Base-by-base conservation (phyloP, 768 basidiomycete species). In the Lentinula detonsa region DNA sequence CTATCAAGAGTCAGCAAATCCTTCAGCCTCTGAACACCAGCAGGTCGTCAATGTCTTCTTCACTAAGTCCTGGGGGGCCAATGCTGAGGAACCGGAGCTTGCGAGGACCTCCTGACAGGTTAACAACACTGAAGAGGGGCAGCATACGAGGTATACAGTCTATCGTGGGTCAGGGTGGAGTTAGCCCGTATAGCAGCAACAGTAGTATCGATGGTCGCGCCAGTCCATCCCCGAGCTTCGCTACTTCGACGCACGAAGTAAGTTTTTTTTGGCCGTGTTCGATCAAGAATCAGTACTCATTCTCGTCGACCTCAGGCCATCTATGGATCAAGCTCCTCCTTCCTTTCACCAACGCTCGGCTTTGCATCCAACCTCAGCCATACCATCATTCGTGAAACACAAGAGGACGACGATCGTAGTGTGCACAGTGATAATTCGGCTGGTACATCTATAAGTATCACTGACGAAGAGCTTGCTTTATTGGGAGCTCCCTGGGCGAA, bases 401-500 rank as follows among this genome's bases (percentile, higher is more conserved):
- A 93, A 62, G 95, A 98, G 72, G 93, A 93, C 65, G 93, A 95
- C 66, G 82, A 84, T 59, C 84, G 83, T 56, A 92, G 91, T 64
- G 68, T 84, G 21, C 76, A 79, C 39, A 92, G 88, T 70, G 80
- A 81, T 18, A 82, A 78, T 42, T 85, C 91, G 4, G 74, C 70
- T 33, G 87, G 88, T 31, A 90, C 88, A 1, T 85, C 81, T 37
- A 88, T 91, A 66, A 93, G 93, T 56, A 93, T 98, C 62, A 86
- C 90, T 6, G 96, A 98, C 67, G 97, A 98, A 72, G 94, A 97
- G 74, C 80, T 99, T 11, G 96, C 96, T 1, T 77, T 98, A 40
- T 85, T 97, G 15, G 97, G 97, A 15, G 87, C 97, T 5, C 97
- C 97, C 0, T 99, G 96, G 96, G 97, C 97, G 0, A 99, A 99